A percentile compares a stretch with the other conserved stretches of the same genome.
Conservation (phyloP, 1,284 basidiomycete species). For the Athelia psychrophila region DNA sequence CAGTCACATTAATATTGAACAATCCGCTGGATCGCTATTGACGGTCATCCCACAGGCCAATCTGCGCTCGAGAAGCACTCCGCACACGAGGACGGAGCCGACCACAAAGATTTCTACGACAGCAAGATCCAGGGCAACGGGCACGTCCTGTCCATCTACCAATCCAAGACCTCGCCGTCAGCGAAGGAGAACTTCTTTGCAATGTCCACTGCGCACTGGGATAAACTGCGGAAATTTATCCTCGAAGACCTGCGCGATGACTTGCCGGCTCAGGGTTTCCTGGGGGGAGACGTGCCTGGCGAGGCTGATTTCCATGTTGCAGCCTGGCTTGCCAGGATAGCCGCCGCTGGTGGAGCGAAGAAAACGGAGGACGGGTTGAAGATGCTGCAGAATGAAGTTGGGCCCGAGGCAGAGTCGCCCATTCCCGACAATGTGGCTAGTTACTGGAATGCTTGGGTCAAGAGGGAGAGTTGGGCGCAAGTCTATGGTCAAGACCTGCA, state of each 20-base stretch:
- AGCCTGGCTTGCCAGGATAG: constrained; percentile 49
- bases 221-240: constrained; percentile 35
- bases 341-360: constrained; percentile 30
- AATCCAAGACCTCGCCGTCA: constrained; percentile 32
- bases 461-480: constrained; percentile 55
- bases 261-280: constrained; percentile 43
- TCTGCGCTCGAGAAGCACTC: constrained; percentile 40
- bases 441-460: constrained; percentile 50
- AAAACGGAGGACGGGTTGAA: constrained; percentile 32
- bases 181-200: constrained; percentile 39
- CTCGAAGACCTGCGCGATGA: constrained; percentile 35
- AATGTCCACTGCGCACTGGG: constrained; percentile 37
- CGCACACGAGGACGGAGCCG: constrained; percentile 36
- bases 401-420: constrained; percentile 24
- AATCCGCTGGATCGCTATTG: constrained; percentile 24
- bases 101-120: constrained; percentile 51
- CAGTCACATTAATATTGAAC: constrained; percentile 33
- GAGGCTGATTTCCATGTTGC: constrained; percentile 55
- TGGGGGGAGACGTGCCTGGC: constrained; percentile 44
- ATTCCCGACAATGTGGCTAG: constrained; percentile 36
- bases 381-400: constrained; percentile 39
- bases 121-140: constrained; percentile 47
- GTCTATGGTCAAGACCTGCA: constrained; percentile 49
- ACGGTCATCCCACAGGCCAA: constrained; percentile 28
- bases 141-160: constrained; percentile 41